Evolutionary conservation across 1,284 basidiomycete species (phyloP).

Genomic region (Bondarzewia mesenterica): DNA sequence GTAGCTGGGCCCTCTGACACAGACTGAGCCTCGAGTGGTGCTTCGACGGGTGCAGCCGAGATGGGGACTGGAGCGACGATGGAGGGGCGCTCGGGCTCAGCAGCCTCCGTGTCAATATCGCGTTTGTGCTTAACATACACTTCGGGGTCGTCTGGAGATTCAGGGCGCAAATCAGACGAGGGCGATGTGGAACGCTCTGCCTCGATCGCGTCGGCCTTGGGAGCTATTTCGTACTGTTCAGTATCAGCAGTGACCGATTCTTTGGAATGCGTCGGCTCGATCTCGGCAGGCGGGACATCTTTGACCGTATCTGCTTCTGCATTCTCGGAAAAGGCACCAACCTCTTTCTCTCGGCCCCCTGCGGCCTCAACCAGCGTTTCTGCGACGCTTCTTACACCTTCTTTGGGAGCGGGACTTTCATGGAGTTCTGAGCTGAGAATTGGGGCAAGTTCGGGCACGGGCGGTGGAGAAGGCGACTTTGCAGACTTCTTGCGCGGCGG

Average conservation of each 20-base stretch:
- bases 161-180: constrained; percentile 8
- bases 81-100: background rate
- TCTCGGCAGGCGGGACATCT: background rate
- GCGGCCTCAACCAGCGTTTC: background rate
- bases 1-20: background rate
- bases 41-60: background rate
- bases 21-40: no score
- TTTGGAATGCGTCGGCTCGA: background rate
- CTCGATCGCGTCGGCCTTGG: background rate
- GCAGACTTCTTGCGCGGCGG: constrained; percentile 55
- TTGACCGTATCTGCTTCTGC: constrained; percentile 2
- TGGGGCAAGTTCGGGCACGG: constrained; percentile 9
- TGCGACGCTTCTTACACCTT: background rate
- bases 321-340: constrained; percentile 7
- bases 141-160: constrained; percentile 4
- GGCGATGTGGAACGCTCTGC: background rate
- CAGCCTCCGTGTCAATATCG: background rate
- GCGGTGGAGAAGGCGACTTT: constrained; percentile 17
- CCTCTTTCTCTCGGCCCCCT: constrained; percentile 11
- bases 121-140: constrained; percentile 1
- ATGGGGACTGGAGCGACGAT: background rate
- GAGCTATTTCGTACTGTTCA: background rate
- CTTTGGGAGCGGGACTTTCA: background rate
- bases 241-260: background rate
- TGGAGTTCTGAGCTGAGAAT: background rate